Percentiles rank a stretch among this genome's conserved stretches.
Conservation (phyloP, 2,329 filamentous ascomycete genomes). For the Neonectria magnoliae region DNA sequence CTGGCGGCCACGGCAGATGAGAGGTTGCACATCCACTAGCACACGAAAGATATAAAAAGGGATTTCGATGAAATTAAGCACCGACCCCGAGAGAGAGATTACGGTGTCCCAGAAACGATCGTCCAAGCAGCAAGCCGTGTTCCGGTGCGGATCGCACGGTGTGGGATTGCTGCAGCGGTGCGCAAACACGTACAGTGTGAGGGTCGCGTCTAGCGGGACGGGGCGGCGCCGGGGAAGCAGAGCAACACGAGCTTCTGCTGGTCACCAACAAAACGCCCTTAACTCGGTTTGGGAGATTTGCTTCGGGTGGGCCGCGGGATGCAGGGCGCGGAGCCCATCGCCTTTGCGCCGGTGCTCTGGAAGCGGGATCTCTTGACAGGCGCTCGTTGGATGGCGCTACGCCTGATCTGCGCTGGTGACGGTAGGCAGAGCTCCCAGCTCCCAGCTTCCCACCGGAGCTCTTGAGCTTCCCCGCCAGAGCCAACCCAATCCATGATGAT, state of each 20-base stretch:
- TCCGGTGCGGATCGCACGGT: constrained; percentile 26
- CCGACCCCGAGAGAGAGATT: constrained; percentile 41
- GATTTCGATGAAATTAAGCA: constrained; percentile 43
- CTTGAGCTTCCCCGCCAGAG: constrained; percentile 29
- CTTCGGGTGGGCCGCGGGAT: constrained; percentile 40
- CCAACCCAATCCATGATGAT: constrained; percentile 22
- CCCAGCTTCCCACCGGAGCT: constrained; percentile 24
- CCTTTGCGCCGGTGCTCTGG: constrained; percentile 45
- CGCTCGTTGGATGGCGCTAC: constrained; percentile 39
- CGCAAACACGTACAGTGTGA: constrained; percentile 43
- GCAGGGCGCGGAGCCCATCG: constrained; percentile 35
- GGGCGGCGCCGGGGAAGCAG: constrained; percentile 21
- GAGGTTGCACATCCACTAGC: constrained; percentile 15
- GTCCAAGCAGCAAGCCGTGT: constrained; percentile 39
- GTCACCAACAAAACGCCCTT: constrained; percentile 23
- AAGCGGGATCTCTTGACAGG: constrained; percentile 46
- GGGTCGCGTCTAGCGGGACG: not conserved
- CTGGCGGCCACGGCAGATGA: constrained; percentile 33
- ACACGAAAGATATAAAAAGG: constrained; percentile 34
- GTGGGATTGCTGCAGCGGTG: not conserved
- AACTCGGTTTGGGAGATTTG: constrained; percentile 37
- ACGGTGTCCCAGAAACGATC: constrained; percentile 34
- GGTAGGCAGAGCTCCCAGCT: constrained; percentile 21
- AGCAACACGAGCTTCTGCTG: constrained; percentile 30
- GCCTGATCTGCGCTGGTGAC: constrained; percentile 38